Evolutionary conservation across 208 protist species (phyloP).

Genomic region (Acanthamoeba castellanii): DNA sequence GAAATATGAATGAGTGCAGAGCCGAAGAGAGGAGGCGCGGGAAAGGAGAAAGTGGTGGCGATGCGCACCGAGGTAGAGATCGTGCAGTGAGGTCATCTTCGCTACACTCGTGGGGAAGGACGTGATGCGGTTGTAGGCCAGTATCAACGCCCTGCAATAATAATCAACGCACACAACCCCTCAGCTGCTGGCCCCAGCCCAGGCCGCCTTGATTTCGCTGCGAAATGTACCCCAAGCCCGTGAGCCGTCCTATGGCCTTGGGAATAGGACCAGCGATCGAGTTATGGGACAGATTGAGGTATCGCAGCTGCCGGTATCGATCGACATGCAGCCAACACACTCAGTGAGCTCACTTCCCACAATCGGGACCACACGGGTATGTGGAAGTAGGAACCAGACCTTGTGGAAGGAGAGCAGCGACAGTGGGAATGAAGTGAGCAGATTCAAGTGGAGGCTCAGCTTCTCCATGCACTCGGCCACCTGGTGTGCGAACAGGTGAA

Average conservation of each 20-base stretch:
- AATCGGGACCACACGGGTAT: background rate
- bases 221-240: background rate
- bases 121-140: slow-evolving; percentile 33
- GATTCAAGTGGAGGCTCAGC: background rate
- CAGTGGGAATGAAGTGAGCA: slow-evolving; percentile 27
- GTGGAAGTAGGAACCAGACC: background rate
- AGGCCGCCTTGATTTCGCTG: no score
- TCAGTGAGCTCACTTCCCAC: background rate
- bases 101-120: background rate
- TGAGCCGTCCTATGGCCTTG: background rate
- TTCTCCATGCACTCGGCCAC: background rate
- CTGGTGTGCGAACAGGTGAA: background rate
- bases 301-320: background rate
- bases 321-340: background rate
- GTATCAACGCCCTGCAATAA: background rate
- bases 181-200: background rate
- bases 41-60: background rate
- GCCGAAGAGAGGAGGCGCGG: no score
- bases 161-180: background rate
- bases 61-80: slow-evolving; percentile 6
- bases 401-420: slow-evolving; percentile 16
- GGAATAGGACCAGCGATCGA: background rate
- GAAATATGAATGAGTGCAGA: background rate
- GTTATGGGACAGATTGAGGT: background rate
- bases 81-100: background rate